A percentile compares a stretch with the other conserved stretches of the same genome.
These are phyloP conservation scores for Dendryphion nanum DNA, from an alignment of 2,329 filamentous ascomycete genomes.

Conservation along the genomic window DNA sequence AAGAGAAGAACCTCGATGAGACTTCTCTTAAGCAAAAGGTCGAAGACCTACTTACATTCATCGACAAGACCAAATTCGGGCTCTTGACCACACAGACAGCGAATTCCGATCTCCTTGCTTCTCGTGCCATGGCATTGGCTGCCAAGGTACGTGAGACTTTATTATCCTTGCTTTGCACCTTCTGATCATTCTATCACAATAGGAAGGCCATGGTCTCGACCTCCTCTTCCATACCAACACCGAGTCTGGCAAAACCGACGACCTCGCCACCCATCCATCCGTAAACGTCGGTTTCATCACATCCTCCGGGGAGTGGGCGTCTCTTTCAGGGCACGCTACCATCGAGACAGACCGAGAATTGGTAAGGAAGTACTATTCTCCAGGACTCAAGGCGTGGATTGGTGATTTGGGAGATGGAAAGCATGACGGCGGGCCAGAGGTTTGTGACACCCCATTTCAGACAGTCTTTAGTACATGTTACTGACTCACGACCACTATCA, in stretches of 20 bases:
- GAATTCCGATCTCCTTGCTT: slow-evolving; percentile 65
- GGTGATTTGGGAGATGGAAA: slow-evolving; percentile 76
- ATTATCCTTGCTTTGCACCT: no score
- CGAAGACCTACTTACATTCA: slow-evolving; percentile 69
- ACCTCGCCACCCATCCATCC: slow-evolving; percentile 68
- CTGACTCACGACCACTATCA: no score
- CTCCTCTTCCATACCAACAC: slow-evolving; percentile 91
- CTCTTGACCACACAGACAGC: slow-evolving; percentile 81
- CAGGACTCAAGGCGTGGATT: slow-evolving; percentile 76
- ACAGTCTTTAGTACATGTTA: no score
- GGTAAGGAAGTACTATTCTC: slow-evolving; percentile 69
- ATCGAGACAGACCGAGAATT: slow-evolving; percentile 68
- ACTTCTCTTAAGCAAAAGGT: slow-evolving; percentile 71
- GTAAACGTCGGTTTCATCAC: slow-evolving; percentile 83
- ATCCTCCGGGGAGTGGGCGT: slow-evolving; percentile 78
- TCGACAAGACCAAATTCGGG: slow-evolving; percentile 73
- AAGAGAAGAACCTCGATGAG: slow-evolving; percentile 72
- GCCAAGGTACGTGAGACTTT: slow-evolving; percentile 70
- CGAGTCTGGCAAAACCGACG: slow-evolving; percentile 82
- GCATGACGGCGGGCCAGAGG: slow-evolving; percentile 78
- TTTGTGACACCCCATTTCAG: no score
- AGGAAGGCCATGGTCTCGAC: slow-evolving; percentile 78
- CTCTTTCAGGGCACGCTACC: slow-evolving; percentile 69
- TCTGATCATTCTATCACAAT: slow-evolving; percentile 1
- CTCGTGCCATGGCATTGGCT: slow-evolving; percentile 83